Evolutionary conservation across 148 eudicot genomes (phyloP), one percentile per base, ranked within the genome.

Genomic region (Camellia lanceoleosa): DNA sequence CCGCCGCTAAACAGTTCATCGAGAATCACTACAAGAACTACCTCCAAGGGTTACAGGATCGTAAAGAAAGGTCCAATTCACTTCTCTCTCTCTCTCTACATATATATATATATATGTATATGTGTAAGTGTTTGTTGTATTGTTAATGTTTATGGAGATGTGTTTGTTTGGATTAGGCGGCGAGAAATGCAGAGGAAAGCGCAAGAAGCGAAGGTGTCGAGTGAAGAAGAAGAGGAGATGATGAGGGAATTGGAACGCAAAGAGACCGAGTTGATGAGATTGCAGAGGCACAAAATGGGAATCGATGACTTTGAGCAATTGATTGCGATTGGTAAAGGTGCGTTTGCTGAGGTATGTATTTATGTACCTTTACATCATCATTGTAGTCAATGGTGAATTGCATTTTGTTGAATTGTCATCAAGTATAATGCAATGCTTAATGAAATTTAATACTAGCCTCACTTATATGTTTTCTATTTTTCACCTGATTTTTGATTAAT

Each of bases 221-320:
- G 79, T 65, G 92, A 91, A 81, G 92, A 91, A 73, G 89, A 91
- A 71, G 90, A 91, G 82, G 84, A 66, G 81, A 91, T 91, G 94
- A 8, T 91, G 76, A 88, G 87, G 84, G 89, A 84, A 78, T 83
- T 91, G 83, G 94, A 88, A 82, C 86, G 82, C 68, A 89, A 78
- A 77, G 94, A 91, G 76, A 91, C 94, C 7, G 91, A 85, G 74
- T 91, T 76, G 65, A 91, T 91, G 94, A 87, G 94, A 79, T 87
- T 87, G 84, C 94, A 91, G 78, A 89, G 94, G 86, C 92, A 91
- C 74, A 91, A 89, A 86, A 82, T 91, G 20, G 94, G 94, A 49
- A 85, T 91, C 76, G 94, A 91, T 85, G 94, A 91, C 80, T 91
- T 91, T 79, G 92, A 91, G 83, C 94, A 80, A 70, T 80, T 89